Conservation (phyloP, 179 eudicot species). For the Spinacia oleracea region DNA sequence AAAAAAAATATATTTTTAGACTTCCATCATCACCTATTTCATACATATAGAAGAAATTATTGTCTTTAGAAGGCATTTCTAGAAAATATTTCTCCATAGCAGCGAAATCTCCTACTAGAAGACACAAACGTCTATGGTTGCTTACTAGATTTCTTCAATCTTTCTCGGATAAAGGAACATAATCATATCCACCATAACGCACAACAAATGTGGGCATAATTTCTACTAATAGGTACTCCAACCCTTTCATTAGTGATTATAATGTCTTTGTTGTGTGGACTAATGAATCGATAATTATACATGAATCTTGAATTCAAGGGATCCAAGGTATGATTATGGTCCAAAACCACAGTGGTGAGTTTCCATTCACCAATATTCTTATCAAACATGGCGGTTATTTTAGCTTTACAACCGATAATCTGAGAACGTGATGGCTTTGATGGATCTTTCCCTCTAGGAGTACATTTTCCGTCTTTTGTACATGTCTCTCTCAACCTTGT, state of each 20-base stretch:
- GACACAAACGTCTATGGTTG: not conserved
- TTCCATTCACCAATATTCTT: not conserved
- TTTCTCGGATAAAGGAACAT: not conserved
- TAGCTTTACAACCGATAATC: not conserved
- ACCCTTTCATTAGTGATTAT: too few relatives aligned
- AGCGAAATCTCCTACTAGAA: not conserved
- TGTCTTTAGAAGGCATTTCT: not conserved
- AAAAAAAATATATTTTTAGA: not conserved
- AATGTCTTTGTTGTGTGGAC: not conserved
- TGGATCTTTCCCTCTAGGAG: not conserved
- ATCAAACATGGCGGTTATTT: not conserved
- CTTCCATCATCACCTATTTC: not conserved
- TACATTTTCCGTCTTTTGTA: not conserved
- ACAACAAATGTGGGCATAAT: too few relatives aligned
- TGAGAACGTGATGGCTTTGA: not conserved
- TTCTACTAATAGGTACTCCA: too few relatives aligned
- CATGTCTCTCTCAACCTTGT: not conserved
- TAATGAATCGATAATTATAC: not conserved
- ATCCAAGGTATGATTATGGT: not conserved
- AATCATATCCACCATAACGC: not conserved
- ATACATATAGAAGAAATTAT: not conserved
- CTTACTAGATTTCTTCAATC: not conserved
- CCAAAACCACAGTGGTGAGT: not conserved
- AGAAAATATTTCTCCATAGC: not conserved
- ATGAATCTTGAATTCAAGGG: not conserved